A percentile compares a stretch with the other conserved stretches of the same genome.
phyloP scores from a whole-genome alignment of 768 basidiomycete genomes.

The Xerocomus spinulosus region DNA sequence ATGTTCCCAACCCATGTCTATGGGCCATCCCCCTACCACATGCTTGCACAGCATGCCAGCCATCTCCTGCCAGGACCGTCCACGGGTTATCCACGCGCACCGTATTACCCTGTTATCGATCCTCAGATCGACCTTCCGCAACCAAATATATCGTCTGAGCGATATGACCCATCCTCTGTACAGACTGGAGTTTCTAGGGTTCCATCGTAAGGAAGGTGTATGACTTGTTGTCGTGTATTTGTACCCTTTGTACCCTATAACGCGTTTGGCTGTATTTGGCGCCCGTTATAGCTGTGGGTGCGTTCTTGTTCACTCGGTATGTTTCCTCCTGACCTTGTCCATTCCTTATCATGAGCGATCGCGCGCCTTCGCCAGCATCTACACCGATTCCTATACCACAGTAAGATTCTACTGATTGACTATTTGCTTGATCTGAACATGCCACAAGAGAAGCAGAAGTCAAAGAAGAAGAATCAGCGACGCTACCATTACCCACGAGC shows the following conservation, averaged over 20 bases:
- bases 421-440: conserved; percentile 3
- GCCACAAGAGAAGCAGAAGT: conserved; percentile 10
- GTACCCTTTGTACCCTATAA: no score
- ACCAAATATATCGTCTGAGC: conserved; percentile 32
- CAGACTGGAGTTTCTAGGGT: conserved; percentile 6
- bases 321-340: conserved; percentile 22
- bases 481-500: conserved; percentile 5
- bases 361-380: conserved; percentile 1
- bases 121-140: conserved; percentile 32
- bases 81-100: conserved; percentile 20
- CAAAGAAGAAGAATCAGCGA: conserved; percentile 14
- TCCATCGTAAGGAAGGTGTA: conserved; percentile 15
- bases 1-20: conserved; percentile 27
- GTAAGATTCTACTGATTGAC: conserved; percentile 10
- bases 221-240: no score
- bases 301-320: conserved; percentile 4
- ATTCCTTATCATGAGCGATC: conserved; percentile 32
- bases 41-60: conserved; percentile 22
- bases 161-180: conserved; percentile 26
- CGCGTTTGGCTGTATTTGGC: conserved; percentile 27
- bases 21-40: conserved; percentile 27
- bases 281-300: background rate
- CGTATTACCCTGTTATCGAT: conserved; percentile 41
- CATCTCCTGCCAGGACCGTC: conserved; percentile 24
- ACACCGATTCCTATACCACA: background rate